Conservation (phyloP, 345 rosid genomes). For the Firmiana major region DNA sequence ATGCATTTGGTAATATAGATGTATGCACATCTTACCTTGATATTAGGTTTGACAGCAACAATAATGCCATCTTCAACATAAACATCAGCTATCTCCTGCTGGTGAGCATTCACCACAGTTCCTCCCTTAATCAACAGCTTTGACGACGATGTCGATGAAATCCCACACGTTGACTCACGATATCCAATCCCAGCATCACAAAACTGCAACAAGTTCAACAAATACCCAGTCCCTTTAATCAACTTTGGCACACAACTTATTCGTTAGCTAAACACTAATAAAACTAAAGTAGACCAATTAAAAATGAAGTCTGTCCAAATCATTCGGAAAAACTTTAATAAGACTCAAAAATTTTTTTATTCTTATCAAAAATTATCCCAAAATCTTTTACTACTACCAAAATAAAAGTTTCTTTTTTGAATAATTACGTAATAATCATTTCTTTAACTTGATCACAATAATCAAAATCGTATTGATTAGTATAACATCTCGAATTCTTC, state of each 20-base stretch:
- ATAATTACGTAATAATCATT: background rate
- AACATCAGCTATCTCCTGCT: slow-evolving; percentile 80
- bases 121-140: slow-evolving; percentile 89
- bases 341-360: background rate
- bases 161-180: slow-evolving; percentile 43
- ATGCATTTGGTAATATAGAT: background rate
- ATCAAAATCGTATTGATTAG: background rate
- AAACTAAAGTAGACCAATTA: background rate
- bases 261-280: background rate
- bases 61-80: slow-evolving; percentile 79
- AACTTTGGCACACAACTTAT: background rate
- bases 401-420: background rate
- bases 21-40: slow-evolving; percentile 34
- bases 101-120: slow-evolving; percentile 84
- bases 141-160: slow-evolving; percentile 34
- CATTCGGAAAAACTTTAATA: background rate
- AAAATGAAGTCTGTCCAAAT: background rate
- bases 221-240: background rate
- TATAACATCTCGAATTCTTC: background rate
- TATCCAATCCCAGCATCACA: slow-evolving; percentile 52
- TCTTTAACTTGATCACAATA: background rate
- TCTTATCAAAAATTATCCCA: background rate
- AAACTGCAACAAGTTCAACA: slow-evolving; percentile 36
- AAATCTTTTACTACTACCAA: background rate
- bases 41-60: slow-evolving; percentile 63